Percentiles rank a stretch among this genome's conserved stretches.
phyloP scores from a whole-genome alignment of 1,139 yeast species.

The Taiozyma sp. region DNA sequence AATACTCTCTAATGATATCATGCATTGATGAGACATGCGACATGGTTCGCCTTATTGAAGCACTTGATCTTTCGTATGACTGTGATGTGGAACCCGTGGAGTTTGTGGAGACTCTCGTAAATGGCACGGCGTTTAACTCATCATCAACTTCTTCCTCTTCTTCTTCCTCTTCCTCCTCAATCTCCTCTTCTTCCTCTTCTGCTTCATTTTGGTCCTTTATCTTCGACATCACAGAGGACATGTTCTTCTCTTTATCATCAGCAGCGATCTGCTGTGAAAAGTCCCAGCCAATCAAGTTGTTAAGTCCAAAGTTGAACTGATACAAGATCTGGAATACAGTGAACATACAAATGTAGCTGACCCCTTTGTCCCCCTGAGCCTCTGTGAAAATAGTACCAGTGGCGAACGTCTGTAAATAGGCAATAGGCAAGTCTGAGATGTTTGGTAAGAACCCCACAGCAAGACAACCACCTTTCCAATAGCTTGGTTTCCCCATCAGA shows the following conservation, averaged over 20 bases:
- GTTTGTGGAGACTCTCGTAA: slow-evolving; percentile 1
- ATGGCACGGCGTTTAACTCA: slow-evolving; percentile 1
- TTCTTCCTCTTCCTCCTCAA: neutral
- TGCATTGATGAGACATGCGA: slow-evolving; percentile 9
- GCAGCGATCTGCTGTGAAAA: slow-evolving; percentile 8
- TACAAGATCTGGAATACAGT: neutral
- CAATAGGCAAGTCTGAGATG: slow-evolving; percentile 84
- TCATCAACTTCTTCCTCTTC: neutral
- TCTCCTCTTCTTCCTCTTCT: neutral
- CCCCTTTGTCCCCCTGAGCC: slow-evolving; percentile 64
- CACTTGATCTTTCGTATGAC: neutral
- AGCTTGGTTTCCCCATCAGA: slow-evolving; percentile 47
- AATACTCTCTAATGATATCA: slow-evolving; percentile 49
- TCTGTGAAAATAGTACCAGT: slow-evolving; percentile 54
- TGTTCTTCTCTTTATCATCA: slow-evolving; percentile 3
- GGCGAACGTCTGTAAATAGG: slow-evolving; percentile 77
- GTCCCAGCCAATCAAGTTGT: neutral
- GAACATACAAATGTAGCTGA: slow-evolving; percentile 78
- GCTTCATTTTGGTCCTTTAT: neutral
- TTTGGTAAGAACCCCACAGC: slow-evolving; percentile 76
- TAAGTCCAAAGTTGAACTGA: neutral
- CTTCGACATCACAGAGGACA: neutral
- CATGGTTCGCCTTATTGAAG: slow-evolving; percentile 4
- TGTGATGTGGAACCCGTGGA: slow-evolving; percentile 1
- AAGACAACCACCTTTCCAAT: slow-evolving; percentile 75